phyloP scores from a whole-genome alignment of 306 rosid species.

The Acacia confusa region DNA sequence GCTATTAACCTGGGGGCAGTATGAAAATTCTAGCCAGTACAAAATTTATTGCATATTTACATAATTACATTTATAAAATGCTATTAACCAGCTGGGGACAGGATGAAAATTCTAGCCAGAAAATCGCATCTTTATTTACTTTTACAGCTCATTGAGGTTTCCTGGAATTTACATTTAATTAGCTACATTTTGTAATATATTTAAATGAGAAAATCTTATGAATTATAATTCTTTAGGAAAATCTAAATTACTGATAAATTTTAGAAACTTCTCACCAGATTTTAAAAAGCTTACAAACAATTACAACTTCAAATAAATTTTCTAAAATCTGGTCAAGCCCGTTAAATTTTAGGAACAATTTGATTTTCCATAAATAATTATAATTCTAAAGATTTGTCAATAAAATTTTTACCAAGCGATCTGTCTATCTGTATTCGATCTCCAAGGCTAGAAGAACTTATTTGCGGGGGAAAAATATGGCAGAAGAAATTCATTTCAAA shows the following conservation, averaged over 20 bases:
- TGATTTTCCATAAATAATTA: neutral
- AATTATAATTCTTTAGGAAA: neutral
- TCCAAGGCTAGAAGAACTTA: neutral
- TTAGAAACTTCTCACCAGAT: neutral
- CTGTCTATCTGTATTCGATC: too few relatives aligned
- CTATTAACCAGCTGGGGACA: too few relatives aligned
- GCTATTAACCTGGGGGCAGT: neutral
- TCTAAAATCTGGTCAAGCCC: neutral
- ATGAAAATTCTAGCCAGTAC: neutral
- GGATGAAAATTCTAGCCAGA: too few relatives aligned
- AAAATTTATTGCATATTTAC: neutral
- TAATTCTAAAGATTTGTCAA: neutral
- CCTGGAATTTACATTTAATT: neutral
- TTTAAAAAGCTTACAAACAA: neutral
- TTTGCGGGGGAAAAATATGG: neutral
- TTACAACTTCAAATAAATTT: neutral
- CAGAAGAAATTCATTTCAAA: neutral
- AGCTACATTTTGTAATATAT: neutral
- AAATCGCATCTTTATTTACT: neutral
- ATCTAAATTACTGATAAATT: neutral
- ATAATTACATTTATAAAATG: neutral
- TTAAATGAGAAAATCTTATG: neutral
- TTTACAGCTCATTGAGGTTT: neutral
- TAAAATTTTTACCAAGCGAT: neutral
- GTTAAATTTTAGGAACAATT: neutral